Conservation (phyloP, 768 basidiomycete genomes). For the Tylopilus vinaceipallidus region DNA sequence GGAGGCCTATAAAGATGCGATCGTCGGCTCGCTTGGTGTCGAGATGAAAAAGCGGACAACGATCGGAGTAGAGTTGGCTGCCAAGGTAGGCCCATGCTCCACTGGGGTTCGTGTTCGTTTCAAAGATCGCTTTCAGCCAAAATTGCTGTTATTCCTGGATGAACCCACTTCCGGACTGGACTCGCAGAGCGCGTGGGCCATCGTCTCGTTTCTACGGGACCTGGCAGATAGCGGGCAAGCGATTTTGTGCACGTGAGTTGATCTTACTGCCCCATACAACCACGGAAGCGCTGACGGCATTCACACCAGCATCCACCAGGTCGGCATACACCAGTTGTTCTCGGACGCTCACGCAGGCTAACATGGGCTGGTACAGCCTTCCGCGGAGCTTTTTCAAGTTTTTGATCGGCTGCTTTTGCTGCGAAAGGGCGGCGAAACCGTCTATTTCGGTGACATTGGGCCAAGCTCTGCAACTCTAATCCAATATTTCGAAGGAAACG, state of each 20-base stretch:
- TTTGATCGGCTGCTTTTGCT: conserved; percentile 81
- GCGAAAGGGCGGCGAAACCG: conserved; percentile 69
- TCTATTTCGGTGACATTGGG: conserved; percentile 72
- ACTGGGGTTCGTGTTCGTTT: background rate
- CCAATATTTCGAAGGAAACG: conserved; percentile 73
- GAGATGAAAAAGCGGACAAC: conserved; percentile 81
- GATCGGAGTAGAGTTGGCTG: conserved; percentile 84
- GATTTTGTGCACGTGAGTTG: conserved; percentile 82
- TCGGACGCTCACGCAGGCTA: background rate
- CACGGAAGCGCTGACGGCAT: background rate
- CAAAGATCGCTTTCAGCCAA: conserved; percentile 44
- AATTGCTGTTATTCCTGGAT: conserved; percentile 80
- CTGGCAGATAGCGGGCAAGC: conserved; percentile 82
- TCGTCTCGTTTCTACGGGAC: conserved; percentile 68
- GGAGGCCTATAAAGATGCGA: conserved; percentile 61
- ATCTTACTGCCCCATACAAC: background rate
- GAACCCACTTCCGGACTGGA: conserved; percentile 89
- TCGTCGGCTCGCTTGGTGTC: conserved; percentile 64
- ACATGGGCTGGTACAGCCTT: conserved; percentile 46
- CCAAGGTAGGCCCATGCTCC: conserved; percentile 44
- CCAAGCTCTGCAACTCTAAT: conserved; percentile 58
- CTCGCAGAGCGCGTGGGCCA: conserved; percentile 85
- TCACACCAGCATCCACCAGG: conserved; percentile 41
- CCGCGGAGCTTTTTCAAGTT: conserved; percentile 76
- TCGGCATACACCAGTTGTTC: background rate